Evolutionary conservation across 1,284 basidiomycete genomes (phyloP).

Genomic region (Termitomyces sp.): DNA sequence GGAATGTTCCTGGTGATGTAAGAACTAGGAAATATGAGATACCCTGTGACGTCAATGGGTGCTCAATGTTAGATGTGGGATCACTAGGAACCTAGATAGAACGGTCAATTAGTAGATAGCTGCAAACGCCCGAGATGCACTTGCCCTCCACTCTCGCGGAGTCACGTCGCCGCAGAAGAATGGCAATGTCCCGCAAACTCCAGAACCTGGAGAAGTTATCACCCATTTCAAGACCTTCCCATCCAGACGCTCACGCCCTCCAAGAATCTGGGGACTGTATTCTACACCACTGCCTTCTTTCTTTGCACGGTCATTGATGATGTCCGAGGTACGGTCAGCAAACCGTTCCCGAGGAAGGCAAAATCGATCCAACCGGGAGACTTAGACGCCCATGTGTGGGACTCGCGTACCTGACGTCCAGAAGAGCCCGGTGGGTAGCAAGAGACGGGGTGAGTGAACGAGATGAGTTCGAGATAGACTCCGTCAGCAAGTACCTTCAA

Average conservation of each 20-base stretch:
- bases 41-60: constrained; percentile 41
- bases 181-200: constrained; percentile 38
- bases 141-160: constrained; percentile 49
- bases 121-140: constrained; percentile 15
- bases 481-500: constrained; percentile 51
- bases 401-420: constrained; percentile 35
- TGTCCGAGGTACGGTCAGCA: constrained; percentile 23
- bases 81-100: constrained; percentile 41
- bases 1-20: constrained; percentile 24
- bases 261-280: constrained; percentile 5
- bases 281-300: constrained; percentile 5
- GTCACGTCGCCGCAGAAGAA: constrained; percentile 73
- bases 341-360: constrained; percentile 51
- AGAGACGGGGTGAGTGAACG: constrained; percentile 49
- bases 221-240: constrained; percentile 54
- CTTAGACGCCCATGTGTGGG: constrained; percentile 49
- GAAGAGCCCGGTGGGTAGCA: constrained; percentile 47
- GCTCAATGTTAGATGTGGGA: constrained; percentile 37
- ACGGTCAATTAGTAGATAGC: neutral
- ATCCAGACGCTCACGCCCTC: constrained; percentile 26
- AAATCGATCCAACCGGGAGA: constrained; percentile 61
- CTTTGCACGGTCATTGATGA: constrained; percentile 29
- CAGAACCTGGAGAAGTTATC: constrained; percentile 36
- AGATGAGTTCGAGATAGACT: constrained; percentile 64
- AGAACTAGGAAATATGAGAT: constrained; percentile 44